A percentile compares a stretch with the other conserved stretches of the same genome.
Conservation (phyloP, 2,329 filamentous ascomycete species). For the Rutstroemia sp. region DNA sequence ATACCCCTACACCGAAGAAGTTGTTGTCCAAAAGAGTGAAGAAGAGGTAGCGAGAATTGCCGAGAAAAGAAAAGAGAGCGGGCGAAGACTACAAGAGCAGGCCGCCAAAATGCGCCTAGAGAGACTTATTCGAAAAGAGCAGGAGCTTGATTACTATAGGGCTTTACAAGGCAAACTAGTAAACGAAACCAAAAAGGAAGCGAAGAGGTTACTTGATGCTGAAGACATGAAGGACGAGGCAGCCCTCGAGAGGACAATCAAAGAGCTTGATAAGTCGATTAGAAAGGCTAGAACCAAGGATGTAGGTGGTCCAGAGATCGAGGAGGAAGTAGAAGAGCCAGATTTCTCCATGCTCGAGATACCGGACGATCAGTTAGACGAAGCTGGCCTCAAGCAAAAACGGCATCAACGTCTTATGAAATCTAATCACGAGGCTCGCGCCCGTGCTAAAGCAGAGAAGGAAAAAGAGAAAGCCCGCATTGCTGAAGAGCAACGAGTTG, state of each 20-base stretch:
- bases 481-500: conserved; percentile 75
- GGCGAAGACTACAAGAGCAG: conserved; percentile 84
- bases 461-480: conserved; percentile 81
- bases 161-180: conserved; percentile 66
- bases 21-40: conserved; percentile 84
- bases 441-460: conserved; percentile 92
- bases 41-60: conserved; percentile 87
- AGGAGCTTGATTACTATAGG: conserved; percentile 91
- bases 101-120: conserved; percentile 96
- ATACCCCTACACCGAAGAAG: conserved; percentile 87
- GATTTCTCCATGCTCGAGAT: conserved; percentile 84
- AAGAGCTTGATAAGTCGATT: conserved; percentile 85
- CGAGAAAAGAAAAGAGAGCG: conserved; percentile 92
- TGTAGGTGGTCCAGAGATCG: conserved; percentile 72
- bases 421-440: conserved; percentile 86
- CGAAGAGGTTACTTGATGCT: conserved; percentile 73
- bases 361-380: conserved; percentile 87
- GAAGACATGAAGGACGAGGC: conserved; percentile 90
- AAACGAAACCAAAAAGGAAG: conserved; percentile 84
- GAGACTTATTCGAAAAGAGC: conserved; percentile 90
- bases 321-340: conserved; percentile 70
- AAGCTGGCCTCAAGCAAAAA: conserved; percentile 85
- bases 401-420: conserved; percentile 88
- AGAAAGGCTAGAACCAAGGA: conserved; percentile 89
- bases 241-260: conserved; percentile 75